Conservation (phyloP, 202 grass and related monocot genomes). For the Miscanthus sacchariflorus region DNA sequence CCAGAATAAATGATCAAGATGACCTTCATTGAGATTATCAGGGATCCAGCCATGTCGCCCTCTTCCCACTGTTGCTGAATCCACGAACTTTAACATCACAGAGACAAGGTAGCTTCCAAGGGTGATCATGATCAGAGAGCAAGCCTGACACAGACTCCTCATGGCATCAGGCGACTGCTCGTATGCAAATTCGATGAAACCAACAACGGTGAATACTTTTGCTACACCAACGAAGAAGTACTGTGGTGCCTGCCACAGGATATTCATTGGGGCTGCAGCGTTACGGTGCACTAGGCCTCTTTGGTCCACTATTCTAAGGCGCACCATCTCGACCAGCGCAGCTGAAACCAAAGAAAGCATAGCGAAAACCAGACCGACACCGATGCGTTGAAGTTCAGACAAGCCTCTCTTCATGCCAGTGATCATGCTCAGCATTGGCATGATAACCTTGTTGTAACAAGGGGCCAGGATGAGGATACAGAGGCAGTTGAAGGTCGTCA, state of each 20-base stretch:
- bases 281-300: conserved; percentile 36
- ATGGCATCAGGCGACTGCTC: conserved; percentile 78
- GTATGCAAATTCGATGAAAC: conserved; percentile 64
- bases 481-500: conserved; percentile 63
- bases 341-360: conserved; percentile 52
- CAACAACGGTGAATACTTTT: conserved; percentile 70
- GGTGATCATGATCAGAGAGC: conserved; percentile 58
- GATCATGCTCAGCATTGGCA: conserved; percentile 61
- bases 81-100: conserved; percentile 18
- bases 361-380: conserved; percentile 67
- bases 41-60: conserved; percentile 57
- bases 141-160: conserved; percentile 74
- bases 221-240: conserved; percentile 66
- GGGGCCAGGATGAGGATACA: conserved; percentile 64
- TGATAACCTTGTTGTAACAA: conserved; percentile 57
- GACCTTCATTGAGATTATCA: conserved; percentile 62
- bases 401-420: conserved; percentile 65
- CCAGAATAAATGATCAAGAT: conserved; percentile 73
- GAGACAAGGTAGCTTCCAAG: conserved; percentile 52
- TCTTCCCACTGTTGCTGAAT: conserved; percentile 5
- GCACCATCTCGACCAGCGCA: conserved; percentile 63
- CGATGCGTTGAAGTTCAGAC: conserved; percentile 67
- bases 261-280: conserved; percentile 46
- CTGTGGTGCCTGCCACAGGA: conserved; percentile 76
- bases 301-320: conserved; percentile 46